Evolutionary conservation across 169 alveolate species (phyloP), one percentile per base, ranked within the genome.

Genomic region (Plasmodium yoelii): DNA sequence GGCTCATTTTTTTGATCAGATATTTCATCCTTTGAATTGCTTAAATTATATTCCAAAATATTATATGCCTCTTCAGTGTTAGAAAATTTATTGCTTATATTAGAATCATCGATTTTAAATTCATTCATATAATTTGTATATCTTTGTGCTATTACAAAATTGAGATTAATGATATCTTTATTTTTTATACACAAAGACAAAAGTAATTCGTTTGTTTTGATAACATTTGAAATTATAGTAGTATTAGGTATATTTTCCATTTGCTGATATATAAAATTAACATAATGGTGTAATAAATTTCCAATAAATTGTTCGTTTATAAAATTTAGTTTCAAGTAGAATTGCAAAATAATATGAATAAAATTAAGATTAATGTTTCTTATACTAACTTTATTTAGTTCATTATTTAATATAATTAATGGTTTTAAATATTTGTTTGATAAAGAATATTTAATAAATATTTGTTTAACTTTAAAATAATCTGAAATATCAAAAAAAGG

Each of bases 361-460:
- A 57, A 44, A 15, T 59, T 15, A 49, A 47, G 39, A 47, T 86
- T 70, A 7, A 86, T 19, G 47, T 86, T 68, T 59, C 46, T 86
- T 22, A 86, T 56, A 42, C 70, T 46, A 1, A 69, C 53, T 70
- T 86, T 71, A 51, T 69, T 68, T n/a, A 86, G 42, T 69, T 86
- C 75, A 3, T 65, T 72, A 63, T 86, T 86, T 51, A 86, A 53
- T 39, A 13, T 44, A 46, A 47, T 34, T 51, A 86, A 86, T 34
- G 55, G 8, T 13, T 70, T 86, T 55, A 68, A 34, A 86, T 86
- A 86, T 26, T 44, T 86, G 15, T 19, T 39, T 2, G 91, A 26
- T 63, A 86, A 69, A 70, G 69, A 47, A 53, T 69, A 86, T 70
- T 86, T 86, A 61, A 72, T 86, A 70, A 42, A 86, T 24, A 86